Evolutionary conservation across 441 rosid species (phyloP), one percentile per base, ranked within the genome.

Genomic region (Breynia disticha): DNA sequence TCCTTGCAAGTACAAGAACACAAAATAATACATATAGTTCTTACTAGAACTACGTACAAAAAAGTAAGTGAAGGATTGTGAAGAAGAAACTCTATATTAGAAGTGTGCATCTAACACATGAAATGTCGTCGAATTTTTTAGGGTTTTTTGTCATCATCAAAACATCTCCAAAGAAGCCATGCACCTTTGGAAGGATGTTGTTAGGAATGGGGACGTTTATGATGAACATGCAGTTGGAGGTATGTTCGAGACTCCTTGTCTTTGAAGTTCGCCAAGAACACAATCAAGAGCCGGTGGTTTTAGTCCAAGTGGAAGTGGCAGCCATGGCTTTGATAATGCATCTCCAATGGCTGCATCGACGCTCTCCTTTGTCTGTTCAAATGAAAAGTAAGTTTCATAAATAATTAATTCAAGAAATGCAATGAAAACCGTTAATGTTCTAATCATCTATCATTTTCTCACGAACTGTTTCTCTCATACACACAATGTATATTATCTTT

Each of bases 311-410:
- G 98, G 98, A 60, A 90, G 93, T 37, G 98, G 95, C 67, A 72
- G 76, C 86, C 88, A 79, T 50, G 96, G 98, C 64, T 87, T 85
- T 11, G 87, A 62, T 67, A 90, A 71, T 54, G 74, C 98, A 67
- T 90, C 95, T 67, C 79, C 95, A 9, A 87, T 79, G 39, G 79
- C 95, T 17, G 90, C 95, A 56, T 91, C 98, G 60, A 87, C 64
- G 69, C 84, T 85, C 75, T 87, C 90, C 14, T 75, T 83, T 3
- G 90, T 76, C 96, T 87, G 82, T 68, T 9, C 35, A 28, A 28
- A 28, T 28, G 8, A 4, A 28, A 28, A 5, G 8, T 2, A 28
- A 28, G 7, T 9, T 28, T 9, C 35, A 28, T 28, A 28, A 28
- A 4, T 28, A 28, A 9, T 28, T 28, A 2, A 28, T n/a, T n/a